Evolutionary conservation across 257 asterid species (phyloP), one percentile per base, ranked within the genome.

Genomic region (Scutellaria baicalensis): DNA sequence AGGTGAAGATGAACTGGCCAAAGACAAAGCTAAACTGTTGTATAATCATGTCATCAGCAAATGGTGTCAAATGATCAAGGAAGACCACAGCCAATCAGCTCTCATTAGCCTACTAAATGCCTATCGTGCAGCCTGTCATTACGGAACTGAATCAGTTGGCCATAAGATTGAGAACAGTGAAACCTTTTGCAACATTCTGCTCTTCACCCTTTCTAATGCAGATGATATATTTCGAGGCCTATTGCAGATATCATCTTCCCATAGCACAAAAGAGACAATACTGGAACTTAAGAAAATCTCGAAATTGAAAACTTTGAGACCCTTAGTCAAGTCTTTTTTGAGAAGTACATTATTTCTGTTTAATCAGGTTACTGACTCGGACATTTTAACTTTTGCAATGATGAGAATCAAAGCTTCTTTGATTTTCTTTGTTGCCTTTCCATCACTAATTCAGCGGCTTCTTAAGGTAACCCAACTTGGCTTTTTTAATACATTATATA

Each of bases 101-200:
- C 76, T 91, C 44, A 48, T 74, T 70, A 81, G 84, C 80, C 80
- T 94, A 63, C 84, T 94, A 60, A 94, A 94, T 84, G 97, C 97
- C 55, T 91, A 91, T 76, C 92, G 97, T 62, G 82, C 97, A 63
- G 97, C 95, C 48, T 86, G 97, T 70, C 97, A 86, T 81, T 89
- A 84, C 75, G 99, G 95, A 80, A 77, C 93, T 59, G 88, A 82
- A 78, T 82, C 96, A 14, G 69, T 77, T 51, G 83, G 87, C 70
- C 85, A 72, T 74, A 76, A 39, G 59, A 78, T 94, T 66, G 85
- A 85, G 50, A 79, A 77, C 76, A 87, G 95, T 47, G 92, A 81
- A 77, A 75, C 95, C 63, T 91, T 91, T 74, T 75, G 89, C 82
- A 82, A 73, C 74, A 76, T 84, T 73, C 38, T 94, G 70, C 75